A percentile compares a stretch with the other conserved stretches of the same genome.
Conservation (phyloP, 169 alveolate species). For the Plasmodium gaboni region DNA sequence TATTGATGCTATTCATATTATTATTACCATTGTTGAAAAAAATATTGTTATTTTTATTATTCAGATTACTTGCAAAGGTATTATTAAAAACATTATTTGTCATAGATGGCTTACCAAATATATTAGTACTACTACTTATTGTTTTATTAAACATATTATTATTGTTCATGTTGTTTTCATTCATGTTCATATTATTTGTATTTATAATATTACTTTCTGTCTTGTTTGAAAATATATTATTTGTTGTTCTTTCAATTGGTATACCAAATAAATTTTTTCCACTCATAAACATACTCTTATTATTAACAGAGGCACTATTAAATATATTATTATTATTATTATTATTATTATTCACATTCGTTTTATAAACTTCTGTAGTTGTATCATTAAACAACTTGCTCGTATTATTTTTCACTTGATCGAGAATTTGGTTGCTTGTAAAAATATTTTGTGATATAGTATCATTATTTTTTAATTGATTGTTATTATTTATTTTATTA, state of each 20-base stretch:
- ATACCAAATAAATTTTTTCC: neutral
- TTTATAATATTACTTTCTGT: neutral
- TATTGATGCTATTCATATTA: too few species aligned
- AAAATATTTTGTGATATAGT: too few species aligned
- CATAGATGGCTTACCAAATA: neutral
- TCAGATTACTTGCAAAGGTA: neutral
- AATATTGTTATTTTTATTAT: too few species aligned
- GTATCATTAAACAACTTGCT: too few species aligned
- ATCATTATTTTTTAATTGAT: too few species aligned
- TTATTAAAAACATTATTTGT: neutral
- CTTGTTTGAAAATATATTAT: too few species aligned
- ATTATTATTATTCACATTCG: neutral
- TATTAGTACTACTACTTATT: conserved; percentile 4
- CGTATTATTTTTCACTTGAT: too few species aligned
- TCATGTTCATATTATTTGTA: conserved; percentile 17
- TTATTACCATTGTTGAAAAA: too few species aligned
- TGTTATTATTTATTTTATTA: too few species aligned
- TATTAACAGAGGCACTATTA: neutral
- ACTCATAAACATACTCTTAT: neutral
- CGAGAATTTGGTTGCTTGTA: too few species aligned
- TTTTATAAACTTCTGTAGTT: too few species aligned
- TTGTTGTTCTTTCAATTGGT: neutral
- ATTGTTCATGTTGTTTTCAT: conserved; percentile 1
- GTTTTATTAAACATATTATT: neutral
- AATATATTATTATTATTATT: neutral